Conservation (phyloP, 2,329 filamentous ascomycete genomes). For the Scorias spongiosa region DNA sequence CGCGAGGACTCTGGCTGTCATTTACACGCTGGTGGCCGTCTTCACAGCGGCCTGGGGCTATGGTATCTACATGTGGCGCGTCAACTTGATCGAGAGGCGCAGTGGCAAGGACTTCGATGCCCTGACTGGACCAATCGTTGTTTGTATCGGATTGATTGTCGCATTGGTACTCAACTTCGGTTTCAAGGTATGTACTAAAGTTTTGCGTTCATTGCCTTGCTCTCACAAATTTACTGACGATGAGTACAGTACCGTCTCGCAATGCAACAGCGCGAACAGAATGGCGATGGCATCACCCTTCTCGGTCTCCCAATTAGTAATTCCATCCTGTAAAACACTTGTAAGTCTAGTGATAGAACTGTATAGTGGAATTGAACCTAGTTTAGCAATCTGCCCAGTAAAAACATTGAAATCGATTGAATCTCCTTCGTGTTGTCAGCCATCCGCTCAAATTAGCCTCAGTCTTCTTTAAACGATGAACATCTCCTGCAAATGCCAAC, state of each 20-base stretch:
- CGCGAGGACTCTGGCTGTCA: slow-evolving; percentile 62
- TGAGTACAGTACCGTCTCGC: neutral
- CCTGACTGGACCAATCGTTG: slow-evolving; percentile 65
- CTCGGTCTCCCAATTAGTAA: neutral
- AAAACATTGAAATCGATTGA: too few species aligned
- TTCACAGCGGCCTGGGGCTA: slow-evolving; percentile 85
- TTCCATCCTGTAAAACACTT: neutral
- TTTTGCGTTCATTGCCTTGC: neutral
- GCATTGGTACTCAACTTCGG: slow-evolving; percentile 77
- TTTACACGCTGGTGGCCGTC: slow-evolving; percentile 66
- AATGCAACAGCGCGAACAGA: neutral
- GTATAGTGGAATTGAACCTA: too few species aligned
- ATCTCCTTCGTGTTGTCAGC: too few species aligned
- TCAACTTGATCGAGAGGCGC: slow-evolving; percentile 64
- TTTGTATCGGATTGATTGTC: slow-evolving; percentile 62
- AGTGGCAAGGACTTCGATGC: slow-evolving; percentile 93
- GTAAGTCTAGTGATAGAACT: too few species aligned
- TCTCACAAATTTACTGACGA: neutral
- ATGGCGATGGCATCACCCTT: neutral
- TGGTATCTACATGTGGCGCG: slow-evolving; percentile 59
- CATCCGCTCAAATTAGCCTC: too few species aligned
- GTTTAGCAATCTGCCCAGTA: too few species aligned
- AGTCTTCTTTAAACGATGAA: too few species aligned
- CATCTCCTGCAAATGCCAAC: too few species aligned
- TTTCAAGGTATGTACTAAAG: slow-evolving; percentile 49